phyloP scores from a whole-genome alignment of 2,329 filamentous ascomycete genomes.

The Rhexocercosporidium sp. region DNA sequence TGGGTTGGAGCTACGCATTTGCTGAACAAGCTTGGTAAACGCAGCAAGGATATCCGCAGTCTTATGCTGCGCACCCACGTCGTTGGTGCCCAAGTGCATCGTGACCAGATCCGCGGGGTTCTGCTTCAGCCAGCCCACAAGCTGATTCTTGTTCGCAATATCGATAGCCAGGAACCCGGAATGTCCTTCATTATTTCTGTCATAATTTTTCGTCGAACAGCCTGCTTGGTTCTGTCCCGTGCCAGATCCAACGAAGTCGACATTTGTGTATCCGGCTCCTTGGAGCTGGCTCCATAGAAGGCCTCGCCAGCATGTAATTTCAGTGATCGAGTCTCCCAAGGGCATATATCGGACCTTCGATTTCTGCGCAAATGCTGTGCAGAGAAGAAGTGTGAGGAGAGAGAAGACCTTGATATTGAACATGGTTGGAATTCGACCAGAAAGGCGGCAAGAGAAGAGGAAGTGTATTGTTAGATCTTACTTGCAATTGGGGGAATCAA shows the following conservation, averaged over 20 bases:
- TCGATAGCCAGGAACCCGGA: slow-evolving; percentile 50
- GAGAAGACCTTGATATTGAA: not conserved
- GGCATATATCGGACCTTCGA: slow-evolving; percentile 39
- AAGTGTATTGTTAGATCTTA: too few relatives aligned
- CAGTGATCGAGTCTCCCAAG: slow-evolving; percentile 52
- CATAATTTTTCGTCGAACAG: slow-evolving; percentile 41
- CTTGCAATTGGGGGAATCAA: too few relatives aligned
- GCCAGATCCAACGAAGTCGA: slow-evolving; percentile 51
- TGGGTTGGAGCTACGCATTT: slow-evolving; percentile 46
- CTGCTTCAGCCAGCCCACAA: slow-evolving; percentile 46
- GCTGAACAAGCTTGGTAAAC: slow-evolving; percentile 47
- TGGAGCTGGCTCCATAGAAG: slow-evolving; percentile 49
- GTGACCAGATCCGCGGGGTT: slow-evolving; percentile 50
- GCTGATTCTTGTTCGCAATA: slow-evolving; percentile 48
- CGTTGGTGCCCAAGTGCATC: slow-evolving; percentile 54
- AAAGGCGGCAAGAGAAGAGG: too few relatives aligned
- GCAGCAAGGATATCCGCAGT: slow-evolving; percentile 43
- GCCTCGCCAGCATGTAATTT: slow-evolving; percentile 52
- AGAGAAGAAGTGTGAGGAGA: not conserved
- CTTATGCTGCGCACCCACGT: slow-evolving; percentile 43
- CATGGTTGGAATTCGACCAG: too few relatives aligned
- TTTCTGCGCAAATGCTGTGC: not conserved
- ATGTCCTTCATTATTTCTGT: slow-evolving; percentile 51
- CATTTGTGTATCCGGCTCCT: slow-evolving; percentile 43
- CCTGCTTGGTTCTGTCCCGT: slow-evolving; percentile 44